A percentile compares a stretch with the other conserved stretches of the same genome.
These are phyloP conservation scores for Aspergillus luchuensis DNA, from an alignment of 2,329 filamentous ascomycete species.

Conservation along the genomic window DNA sequence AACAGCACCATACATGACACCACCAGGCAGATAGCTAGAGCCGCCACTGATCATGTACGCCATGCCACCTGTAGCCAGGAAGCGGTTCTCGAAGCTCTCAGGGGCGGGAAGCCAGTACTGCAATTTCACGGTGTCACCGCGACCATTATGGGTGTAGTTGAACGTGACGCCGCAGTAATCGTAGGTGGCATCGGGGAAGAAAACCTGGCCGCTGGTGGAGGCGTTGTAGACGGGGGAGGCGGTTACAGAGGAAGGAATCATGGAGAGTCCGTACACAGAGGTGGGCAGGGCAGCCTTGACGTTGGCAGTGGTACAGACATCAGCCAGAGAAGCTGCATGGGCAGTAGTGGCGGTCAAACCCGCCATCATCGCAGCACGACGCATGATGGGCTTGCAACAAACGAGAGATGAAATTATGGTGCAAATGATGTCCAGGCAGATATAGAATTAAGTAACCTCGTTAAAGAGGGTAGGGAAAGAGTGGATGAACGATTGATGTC, in stretches of 20 bases:
- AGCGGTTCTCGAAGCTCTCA: slow-evolving; percentile 48
- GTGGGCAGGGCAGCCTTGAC: slow-evolving; percentile 48
- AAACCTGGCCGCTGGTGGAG: too few species aligned
- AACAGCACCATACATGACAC: slow-evolving; percentile 47
- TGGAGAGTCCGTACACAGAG: slow-evolving; percentile 44
- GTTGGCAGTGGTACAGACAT: slow-evolving; percentile 48
- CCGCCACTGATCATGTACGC: slow-evolving; percentile 32
- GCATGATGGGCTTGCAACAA: too few species aligned
- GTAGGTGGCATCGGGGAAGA: slow-evolving; percentile 34
- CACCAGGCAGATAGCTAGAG: slow-evolving; percentile 40
- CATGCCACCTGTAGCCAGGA: slow-evolving; percentile 47
- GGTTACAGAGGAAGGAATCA: slow-evolving; percentile 47
- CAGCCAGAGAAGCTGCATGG: slow-evolving; percentile 31
- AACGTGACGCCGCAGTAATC: slow-evolving; percentile 47
- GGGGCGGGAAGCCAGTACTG: slow-evolving; percentile 40
- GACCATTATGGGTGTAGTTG: slow-evolving; percentile 46
- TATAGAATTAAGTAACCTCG: too few species aligned
- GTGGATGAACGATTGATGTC: too few species aligned
- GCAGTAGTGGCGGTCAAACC: slow-evolving; percentile 13
- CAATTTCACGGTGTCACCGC: slow-evolving; percentile 41
- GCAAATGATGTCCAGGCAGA: too few species aligned
- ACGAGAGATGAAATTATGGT: too few species aligned
- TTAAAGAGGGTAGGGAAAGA: too few species aligned
- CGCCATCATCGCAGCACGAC: not conserved
- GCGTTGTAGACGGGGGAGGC: slow-evolving; percentile 36